Evolutionary conservation across 2,329 filamentous ascomycete genomes (phyloP).

Genomic region (Colletotrichum cereale): DNA sequence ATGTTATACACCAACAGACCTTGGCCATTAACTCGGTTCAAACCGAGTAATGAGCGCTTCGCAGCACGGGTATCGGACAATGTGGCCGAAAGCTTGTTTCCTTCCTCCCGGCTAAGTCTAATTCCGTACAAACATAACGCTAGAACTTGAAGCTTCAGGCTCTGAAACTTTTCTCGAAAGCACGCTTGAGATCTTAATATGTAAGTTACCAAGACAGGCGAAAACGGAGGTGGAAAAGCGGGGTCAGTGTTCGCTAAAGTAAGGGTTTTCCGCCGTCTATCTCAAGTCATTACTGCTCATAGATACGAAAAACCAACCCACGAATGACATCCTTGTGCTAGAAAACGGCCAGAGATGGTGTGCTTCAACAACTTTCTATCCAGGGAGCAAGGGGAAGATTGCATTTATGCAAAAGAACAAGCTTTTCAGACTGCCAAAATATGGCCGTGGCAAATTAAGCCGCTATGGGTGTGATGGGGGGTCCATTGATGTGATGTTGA

Average conservation of each 20-base stretch:
- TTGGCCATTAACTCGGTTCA: background rate
- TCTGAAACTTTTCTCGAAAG: no score
- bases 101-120: no score
- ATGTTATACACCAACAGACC: no score
- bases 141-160: no score
- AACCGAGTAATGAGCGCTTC: background rate
- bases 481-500: no score
- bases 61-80: background rate
- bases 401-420: background rate
- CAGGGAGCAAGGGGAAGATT: background rate
- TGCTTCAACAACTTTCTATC: background rate
- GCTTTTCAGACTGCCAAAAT: background rate
- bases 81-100: no score
- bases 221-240: no score
- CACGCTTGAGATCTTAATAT: no score
- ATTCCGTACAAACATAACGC: no score
- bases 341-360: background rate
- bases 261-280: background rate
- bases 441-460: no score
- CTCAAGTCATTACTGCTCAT: background rate
- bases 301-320: background rate
- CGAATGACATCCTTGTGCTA: accelerated
- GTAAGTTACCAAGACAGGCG: no score
- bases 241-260: background rate
- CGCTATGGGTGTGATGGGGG: no score